These are phyloP conservation scores for Periconia macrospinosa DNA, from an alignment of 2,329 filamentous ascomycete species.

Conservation along the genomic window DNA sequence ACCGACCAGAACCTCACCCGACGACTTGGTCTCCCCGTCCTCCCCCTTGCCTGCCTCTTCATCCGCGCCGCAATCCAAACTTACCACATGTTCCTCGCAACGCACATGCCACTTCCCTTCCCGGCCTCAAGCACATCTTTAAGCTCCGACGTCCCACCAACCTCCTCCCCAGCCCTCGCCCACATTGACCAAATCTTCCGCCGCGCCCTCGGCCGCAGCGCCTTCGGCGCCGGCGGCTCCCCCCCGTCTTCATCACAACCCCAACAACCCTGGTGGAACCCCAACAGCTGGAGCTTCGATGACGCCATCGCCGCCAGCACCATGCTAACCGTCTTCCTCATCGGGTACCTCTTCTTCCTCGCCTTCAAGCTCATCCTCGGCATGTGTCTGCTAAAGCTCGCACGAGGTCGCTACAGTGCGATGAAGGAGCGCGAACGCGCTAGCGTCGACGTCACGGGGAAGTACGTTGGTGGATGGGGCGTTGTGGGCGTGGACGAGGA, in stretches of 20 bases:
- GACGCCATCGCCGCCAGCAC: constrained; percentile 75
- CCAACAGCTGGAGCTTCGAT: constrained; percentile 62
- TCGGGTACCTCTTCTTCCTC: constrained; percentile 81
- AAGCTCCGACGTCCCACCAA: constrained; percentile 60
- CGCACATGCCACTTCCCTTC: constrained; percentile 76
- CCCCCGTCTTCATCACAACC: constrained; percentile 34
- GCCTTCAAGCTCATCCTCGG: constrained; percentile 82
- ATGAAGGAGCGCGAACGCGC: constrained; percentile 72
- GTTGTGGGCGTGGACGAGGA: constrained; percentile 89
- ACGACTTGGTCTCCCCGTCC: constrained; percentile 84
- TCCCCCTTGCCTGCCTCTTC: constrained; percentile 92
- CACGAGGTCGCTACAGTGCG: constrained; percentile 73
- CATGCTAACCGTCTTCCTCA: constrained; percentile 84
- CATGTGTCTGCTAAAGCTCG: constrained; percentile 80
- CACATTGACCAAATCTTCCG: constrained; percentile 78
- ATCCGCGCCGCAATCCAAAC: constrained; percentile 93
- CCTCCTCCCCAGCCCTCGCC: constrained; percentile 75
- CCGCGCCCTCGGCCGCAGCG: constrained; percentile 73
- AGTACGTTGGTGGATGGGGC: constrained; percentile 78
- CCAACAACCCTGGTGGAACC: constrained; percentile 34
- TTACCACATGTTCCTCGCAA: constrained; percentile 96
- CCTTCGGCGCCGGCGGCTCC: constrained; percentile 58
- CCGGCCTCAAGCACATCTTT: constrained; percentile 68
- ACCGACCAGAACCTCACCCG: constrained; percentile 86
- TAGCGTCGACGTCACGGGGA: constrained; percentile 67